Evolutionary conservation across 176 grass and related monocot genomes (phyloP).

Genomic region (Aegilops umbellulata): DNA sequence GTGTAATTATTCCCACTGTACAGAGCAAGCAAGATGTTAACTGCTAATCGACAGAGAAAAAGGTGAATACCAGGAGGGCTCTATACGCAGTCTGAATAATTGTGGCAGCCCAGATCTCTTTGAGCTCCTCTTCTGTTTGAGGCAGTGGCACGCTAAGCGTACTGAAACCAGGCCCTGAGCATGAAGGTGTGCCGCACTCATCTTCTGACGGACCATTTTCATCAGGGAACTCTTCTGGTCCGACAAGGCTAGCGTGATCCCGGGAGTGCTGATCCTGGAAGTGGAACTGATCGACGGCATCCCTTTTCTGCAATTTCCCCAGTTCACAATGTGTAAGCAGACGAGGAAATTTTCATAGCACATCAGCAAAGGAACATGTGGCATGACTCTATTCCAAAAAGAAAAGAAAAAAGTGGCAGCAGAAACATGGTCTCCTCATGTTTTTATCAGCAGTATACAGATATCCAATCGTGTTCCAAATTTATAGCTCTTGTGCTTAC

Average conservation of each 20-base stretch:
- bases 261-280: slow-evolving; percentile 35
- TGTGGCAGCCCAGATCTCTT: slow-evolving; percentile 70
- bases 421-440: background rate
- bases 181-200: slow-evolving; percentile 29
- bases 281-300: slow-evolving; percentile 9
- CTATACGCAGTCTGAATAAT: slow-evolving; percentile 88
- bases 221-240: slow-evolving; percentile 37
- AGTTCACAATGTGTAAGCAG: slow-evolving; percentile 7
- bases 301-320: slow-evolving; percentile 44
- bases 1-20: no score
- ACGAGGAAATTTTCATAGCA: background rate
- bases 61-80: slow-evolving; percentile 68
- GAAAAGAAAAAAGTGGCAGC: background rate
- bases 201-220: slow-evolving; percentile 33
- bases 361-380: background rate
- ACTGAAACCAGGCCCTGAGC: slow-evolving; percentile 32
- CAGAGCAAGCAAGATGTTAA: no score
- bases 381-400: background rate
- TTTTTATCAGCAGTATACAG: background rate
- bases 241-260: slow-evolving; percentile 10
- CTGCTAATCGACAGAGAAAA: background rate
- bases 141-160: slow-evolving; percentile 24
- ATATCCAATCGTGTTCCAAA: background rate
- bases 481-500: background rate
- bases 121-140: slow-evolving; percentile 50